phyloP scores from a whole-genome alignment of 495 filamentous ascomycete genomes.

The Penicillium pulvis region DNA sequence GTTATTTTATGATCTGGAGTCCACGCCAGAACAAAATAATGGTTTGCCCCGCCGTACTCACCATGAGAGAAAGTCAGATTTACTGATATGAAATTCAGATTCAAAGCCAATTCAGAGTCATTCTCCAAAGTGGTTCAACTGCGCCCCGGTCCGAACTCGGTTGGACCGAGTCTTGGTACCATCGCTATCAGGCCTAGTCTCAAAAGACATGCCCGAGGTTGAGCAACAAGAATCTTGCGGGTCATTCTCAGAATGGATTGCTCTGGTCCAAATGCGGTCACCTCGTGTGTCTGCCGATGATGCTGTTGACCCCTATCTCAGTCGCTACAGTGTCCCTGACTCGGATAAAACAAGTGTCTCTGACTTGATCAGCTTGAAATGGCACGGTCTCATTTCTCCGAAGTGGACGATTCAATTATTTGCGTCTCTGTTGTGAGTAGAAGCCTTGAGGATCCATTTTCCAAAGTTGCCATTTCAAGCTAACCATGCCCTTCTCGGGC shows the following conservation, averaged over 20 bases:
- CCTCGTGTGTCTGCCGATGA: conserved; percentile 70
- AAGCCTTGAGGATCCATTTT: neutral
- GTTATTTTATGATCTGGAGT: conserved; percentile 72
- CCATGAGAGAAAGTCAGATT: neutral
- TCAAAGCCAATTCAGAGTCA: conserved; percentile 55
- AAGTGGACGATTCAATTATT: conserved; percentile 46
- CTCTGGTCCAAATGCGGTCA: conserved; percentile 69
- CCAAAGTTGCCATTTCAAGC: neutral
- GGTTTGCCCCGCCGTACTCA: conserved; percentile 21
- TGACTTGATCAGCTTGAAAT: conserved; percentile 45
- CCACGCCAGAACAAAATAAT: conserved; percentile 24
- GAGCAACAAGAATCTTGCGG: conserved; percentile 62
- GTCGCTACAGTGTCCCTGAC: conserved; percentile 72
- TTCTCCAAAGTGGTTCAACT: conserved; percentile 52
- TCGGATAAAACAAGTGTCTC: conserved; percentile 23
- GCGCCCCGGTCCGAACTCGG: conserved; percentile 25
- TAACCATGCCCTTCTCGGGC: conserved; percentile 17
- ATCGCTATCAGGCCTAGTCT: conserved; percentile 42
- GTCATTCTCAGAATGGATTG: conserved; percentile 82
- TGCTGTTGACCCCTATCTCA: conserved; percentile 76
- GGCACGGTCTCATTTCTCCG: conserved; percentile 49
- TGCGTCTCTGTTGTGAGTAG: conserved; percentile 42
- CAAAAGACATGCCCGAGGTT: conserved; percentile 37
- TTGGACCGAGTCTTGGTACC: conserved; percentile 50
- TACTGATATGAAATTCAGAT: conserved; percentile 13